phyloP scores from a whole-genome alignment of 2,329 filamentous ascomycete species.

The Phialophora tarda region DNA sequence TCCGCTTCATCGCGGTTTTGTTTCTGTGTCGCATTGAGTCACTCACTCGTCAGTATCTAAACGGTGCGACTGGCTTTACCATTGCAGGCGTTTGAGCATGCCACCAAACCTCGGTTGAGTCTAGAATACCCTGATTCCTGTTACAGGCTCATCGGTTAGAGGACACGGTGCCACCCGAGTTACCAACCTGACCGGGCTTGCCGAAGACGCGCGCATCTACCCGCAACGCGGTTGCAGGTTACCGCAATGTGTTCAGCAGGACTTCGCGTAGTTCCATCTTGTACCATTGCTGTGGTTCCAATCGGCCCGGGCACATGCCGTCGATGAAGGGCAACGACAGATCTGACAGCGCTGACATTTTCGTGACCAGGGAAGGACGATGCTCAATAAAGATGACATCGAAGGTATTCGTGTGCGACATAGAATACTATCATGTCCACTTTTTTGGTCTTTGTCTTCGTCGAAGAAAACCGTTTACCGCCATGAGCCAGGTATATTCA shows the following conservation, averaged over 20 bases:
- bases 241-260: slow-evolving; percentile 15
- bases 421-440: neutral
- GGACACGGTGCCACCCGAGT: slow-evolving; percentile 24
- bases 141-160: slow-evolving; percentile 12
- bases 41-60: neutral
- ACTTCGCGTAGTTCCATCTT: slow-evolving; percentile 17
- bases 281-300: slow-evolving; percentile 19
- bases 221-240: slow-evolving; percentile 23
- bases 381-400: slow-evolving; percentile 4
- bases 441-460: neutral
- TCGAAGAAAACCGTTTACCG: neutral
- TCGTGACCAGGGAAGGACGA: slow-evolving; percentile 11
- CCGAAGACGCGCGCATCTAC: slow-evolving; percentile 20
- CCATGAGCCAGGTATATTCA: neutral
- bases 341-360: slow-evolving; percentile 17
- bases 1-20: neutral
- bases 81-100: neutral
- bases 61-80: neutral
- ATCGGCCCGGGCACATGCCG: slow-evolving; percentile 10
- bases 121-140: slow-evolving; percentile 1
- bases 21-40: slow-evolving; percentile 2
- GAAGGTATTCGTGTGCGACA: slow-evolving; percentile 11
- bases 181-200: slow-evolving; percentile 18
- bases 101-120: neutral
- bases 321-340: slow-evolving; percentile 3